Evolutionary conservation across 2,329 filamentous ascomycete species (phyloP), one percentile per base, ranked within the genome.

Genomic region (Diplocarpon rosae): DNA sequence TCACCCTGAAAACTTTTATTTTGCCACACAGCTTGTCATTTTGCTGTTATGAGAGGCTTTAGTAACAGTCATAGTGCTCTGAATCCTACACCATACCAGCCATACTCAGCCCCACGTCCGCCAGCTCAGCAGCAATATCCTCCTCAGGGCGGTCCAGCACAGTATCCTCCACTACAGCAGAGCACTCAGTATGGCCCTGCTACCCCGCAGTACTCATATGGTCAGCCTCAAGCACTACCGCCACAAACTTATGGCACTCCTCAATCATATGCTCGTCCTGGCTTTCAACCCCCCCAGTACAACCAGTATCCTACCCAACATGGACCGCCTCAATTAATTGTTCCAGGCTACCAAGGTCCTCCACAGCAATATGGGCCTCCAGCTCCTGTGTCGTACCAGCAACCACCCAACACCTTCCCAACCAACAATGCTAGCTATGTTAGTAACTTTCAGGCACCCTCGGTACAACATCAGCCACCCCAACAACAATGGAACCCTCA

Each of bases 181-280:
- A 47, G 46, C 36, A 53, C 55, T 31, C 53, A 58, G 37, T 58
- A 54, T 44, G 46, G 46, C 15, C 43, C 45, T 32, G 34, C 52
- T 38, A 45, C 29, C 28, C 47, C 50, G 27, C 52, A 49, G 24
- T 49, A 51, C 27, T 9, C 34, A n/a, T 55, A 55, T 28, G 47
- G 43, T 11, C 38, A 41, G 29, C 29, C 38, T 16, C 37, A 29
- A 30, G 9, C n/a, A 17, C 33, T 13, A 35, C 52, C 42, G 9
- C 51, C 46, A 35, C 53, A 54, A 36, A 37, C 50, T 17, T 54
- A 56, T 35, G 42, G 17, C 35, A 32, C 31, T 38, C 49, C 51
- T 42, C 37, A 38, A 32, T 52, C 53, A 35, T 55, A 55, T 46
- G 47, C 42, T 33, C 33, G 39, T 31, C 49, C 51, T 45, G 33